Conservation (phyloP, 2,329 filamentous ascomycete genomes). For the Exophiala phaeomuriformis region DNA sequence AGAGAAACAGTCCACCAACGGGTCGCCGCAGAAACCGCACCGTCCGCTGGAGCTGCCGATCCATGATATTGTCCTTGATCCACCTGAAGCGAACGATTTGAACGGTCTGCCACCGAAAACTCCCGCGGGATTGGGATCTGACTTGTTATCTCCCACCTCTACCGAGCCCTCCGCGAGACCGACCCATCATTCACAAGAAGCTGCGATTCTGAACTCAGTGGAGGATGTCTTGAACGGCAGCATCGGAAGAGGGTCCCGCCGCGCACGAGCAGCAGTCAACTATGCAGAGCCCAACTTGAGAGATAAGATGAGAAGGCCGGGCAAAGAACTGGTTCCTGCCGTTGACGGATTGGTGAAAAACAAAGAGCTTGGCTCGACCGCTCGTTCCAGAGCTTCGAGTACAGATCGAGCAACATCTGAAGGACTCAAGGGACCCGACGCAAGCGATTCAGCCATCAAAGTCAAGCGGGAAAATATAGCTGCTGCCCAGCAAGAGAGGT, state of each 20-base stretch:
- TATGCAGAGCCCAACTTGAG: conserved; percentile 76
- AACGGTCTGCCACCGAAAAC: conserved; percentile 23
- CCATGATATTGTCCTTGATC: neutral
- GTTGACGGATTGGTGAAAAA: conserved; percentile 50
- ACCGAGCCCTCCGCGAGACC: conserved; percentile 22
- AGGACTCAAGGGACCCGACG: conserved; percentile 12
- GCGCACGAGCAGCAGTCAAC: conserved; percentile 62
- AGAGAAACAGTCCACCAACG: neutral
- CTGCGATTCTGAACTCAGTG: conserved; percentile 24
- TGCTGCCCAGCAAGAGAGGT: conserved; percentile 6
- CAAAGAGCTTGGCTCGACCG: conserved; percentile 34
- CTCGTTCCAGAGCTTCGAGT: conserved; percentile 7
- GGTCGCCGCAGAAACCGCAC: conserved; percentile 3
- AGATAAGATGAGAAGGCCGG: conserved; percentile 76
- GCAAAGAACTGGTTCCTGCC: conserved; percentile 67
- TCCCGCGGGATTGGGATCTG: conserved; percentile 13
- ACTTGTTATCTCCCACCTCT: conserved; percentile 24
- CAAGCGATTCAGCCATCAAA: conserved; percentile 7
- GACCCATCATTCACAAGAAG: conserved; percentile 16
- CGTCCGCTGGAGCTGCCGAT: conserved; percentile 2
- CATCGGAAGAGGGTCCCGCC: conserved; percentile 57
- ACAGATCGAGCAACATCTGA: conserved; percentile 19
- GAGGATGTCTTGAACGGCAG: conserved; percentile 35
- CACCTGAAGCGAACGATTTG: neutral
- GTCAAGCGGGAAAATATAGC: conserved; percentile 17